Base-by-base conservation (phyloP, 1,284 basidiomycete species). In the Apiotrichum siamense region DNA sequence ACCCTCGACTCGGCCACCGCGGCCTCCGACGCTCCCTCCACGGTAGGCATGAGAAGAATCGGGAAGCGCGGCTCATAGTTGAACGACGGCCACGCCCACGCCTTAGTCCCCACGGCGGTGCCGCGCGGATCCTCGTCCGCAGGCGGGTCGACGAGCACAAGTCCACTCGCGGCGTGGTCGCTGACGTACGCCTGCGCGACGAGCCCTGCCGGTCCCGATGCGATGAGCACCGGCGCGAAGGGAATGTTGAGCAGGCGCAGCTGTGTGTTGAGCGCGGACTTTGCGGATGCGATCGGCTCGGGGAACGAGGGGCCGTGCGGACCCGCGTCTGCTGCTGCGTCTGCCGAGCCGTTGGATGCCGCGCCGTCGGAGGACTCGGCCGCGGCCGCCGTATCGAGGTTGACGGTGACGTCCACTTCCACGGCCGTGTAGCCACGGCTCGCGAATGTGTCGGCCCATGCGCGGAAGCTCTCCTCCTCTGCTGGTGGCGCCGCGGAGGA, bases 121-220 rank as follows among this genome's bases (percentile, higher is more conserved):
- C 40, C 26, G 17, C 33, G 26, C n/a, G 25, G 23, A 26, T n/a
- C 27, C 18, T 11, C 50, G 43, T 69, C 65, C 1, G 54, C 53
- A 3, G 81, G 80, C 18, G 83, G 83, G 26, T 80, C 78, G 33
- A 84, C 77, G 24, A 86, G 74, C 37, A 84, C 76, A 38, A 86
- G 72, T 0, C 78, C 84, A 11, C 76, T 75, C 3, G 82, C 82
- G 2, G 82, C 82, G 61, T 83, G 70, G 29, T 82, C 83, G 9
- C 81, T 83, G 49, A 86, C 79, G 64, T 83, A 85, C 13, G 80
- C 77, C 64, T 86, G 82, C 11, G 81, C 79, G 47, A 86, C 78
- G 41, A 85, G 72, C 18, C 67, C 67, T 13, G 77, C 77, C 1
- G 72, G 64, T 1, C 76, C 77, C 10, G 77, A 76, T 1, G 83